These are phyloP conservation scores for Benincasa hispida DNA, from an alignment of 306 rosid species.

Conservation along the genomic window DNA sequence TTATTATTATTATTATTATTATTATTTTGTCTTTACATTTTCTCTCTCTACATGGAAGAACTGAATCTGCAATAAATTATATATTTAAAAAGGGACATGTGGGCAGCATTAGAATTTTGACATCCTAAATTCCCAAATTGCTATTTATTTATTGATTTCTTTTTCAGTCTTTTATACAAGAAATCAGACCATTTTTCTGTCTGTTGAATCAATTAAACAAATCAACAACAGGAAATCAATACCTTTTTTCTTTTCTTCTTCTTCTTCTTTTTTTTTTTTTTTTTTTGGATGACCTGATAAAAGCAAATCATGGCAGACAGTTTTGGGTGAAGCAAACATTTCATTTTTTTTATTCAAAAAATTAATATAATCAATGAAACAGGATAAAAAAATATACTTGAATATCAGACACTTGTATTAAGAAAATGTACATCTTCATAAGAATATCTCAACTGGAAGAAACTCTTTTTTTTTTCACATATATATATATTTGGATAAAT, in stretches of 20 bases:
- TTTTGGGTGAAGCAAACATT: not conserved
- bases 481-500: no score
- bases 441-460: not conserved
- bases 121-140: constrained; percentile 43
- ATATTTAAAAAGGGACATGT: constrained; percentile 25
- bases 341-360: not conserved
- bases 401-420: not conserved
- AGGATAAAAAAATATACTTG: not conserved
- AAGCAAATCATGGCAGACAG: constrained; percentile 5
- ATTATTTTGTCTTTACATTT: constrained; percentile 8
- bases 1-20: not conserved
- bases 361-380: not conserved
- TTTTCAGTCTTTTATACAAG: not conserved
- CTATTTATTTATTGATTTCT: not conserved
- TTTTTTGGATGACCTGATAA: not conserved
- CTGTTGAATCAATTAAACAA: not conserved
- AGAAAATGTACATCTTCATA: not conserved
- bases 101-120: constrained; percentile 33
- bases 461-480: not conserved
- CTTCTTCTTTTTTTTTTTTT: not conserved
- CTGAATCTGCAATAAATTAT: constrained; percentile 13
- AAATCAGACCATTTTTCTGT: constrained; percentile 3
- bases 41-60: not conserved
- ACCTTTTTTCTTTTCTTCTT: no score
- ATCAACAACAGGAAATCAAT: not conserved